Evolutionary conservation across 78 protist species (phyloP).

Genomic region (Pigoraptor vietnamica): DNA sequence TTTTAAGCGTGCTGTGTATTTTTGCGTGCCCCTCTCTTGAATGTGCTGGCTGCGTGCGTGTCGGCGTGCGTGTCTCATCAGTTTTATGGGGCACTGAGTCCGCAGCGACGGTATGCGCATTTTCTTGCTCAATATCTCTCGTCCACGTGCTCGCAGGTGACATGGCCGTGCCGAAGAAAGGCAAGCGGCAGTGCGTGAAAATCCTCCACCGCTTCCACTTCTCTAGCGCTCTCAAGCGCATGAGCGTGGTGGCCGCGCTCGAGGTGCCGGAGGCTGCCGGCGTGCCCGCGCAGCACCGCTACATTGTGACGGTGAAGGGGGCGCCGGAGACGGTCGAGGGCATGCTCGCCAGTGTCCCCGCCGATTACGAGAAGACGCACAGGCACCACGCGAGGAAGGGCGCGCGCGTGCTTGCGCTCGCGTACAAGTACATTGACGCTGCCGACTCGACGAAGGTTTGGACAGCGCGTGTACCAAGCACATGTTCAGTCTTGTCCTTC

Average conservation of each 20-base stretch:
- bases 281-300: background rate
- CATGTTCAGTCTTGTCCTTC: background rate
- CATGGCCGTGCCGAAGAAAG: background rate
- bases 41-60: background rate
- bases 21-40: background rate
- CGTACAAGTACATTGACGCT: slow-evolving; percentile 13
- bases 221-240: slow-evolving; percentile 77
- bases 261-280: background rate
- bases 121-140: background rate
- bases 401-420: slow-evolving; percentile 85
- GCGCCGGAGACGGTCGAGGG: slow-evolving; percentile 83
- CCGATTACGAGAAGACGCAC: slow-evolving; percentile 29
- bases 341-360: slow-evolving; percentile 28
- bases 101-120: background rate
- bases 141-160: background rate
- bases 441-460: background rate
- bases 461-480: no score
- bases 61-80: no score
- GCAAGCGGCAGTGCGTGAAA: background rate
- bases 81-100: background rate
- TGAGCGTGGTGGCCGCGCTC: slow-evolving; percentile 65
- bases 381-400: slow-evolving; percentile 48
- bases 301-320: background rate
- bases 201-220: slow-evolving; percentile 70
- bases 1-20: background rate